These are phyloP conservation scores for Boletus sp. DNA, from an alignment of 1,284 basidiomycete genomes.

Conservation along the genomic window DNA sequence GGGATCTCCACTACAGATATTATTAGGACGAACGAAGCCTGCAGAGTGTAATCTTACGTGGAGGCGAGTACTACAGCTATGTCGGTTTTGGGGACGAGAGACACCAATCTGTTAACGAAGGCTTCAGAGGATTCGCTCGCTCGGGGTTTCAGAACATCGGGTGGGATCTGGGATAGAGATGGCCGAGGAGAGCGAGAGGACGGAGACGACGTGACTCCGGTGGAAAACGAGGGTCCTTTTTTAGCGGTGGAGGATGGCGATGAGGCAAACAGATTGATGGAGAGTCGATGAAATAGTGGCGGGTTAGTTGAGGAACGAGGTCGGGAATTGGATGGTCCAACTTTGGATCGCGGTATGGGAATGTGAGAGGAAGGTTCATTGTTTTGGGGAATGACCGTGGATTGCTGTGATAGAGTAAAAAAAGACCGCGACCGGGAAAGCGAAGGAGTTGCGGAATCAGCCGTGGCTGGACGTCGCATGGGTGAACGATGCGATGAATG, in stretches of 20 bases:
- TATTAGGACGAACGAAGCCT: conserved; percentile 9
- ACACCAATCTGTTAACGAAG: conserved; percentile 63
- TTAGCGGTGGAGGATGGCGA: conserved; percentile 37
- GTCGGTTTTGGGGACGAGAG: conserved; percentile 70
- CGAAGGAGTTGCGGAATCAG: conserved; percentile 23
- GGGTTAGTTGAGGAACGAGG: conserved; percentile 67
- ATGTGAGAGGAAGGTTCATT: conserved; percentile 12
- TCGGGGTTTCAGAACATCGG: conserved; percentile 49
- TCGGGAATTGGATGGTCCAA: conserved; percentile 27
- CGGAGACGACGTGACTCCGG: conserved; percentile 29
- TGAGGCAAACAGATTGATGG: conserved; percentile 61
- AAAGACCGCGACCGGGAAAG: conserved; percentile 29
- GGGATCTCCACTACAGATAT: conserved; percentile 54
- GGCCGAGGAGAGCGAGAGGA: conserved; percentile 42
- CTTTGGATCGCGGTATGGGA: conserved; percentile 18
- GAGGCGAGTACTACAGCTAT: conserved; percentile 75
- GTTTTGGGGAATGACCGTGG: conserved; percentile 15
- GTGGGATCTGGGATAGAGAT: conserved; percentile 43
- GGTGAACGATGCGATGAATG: conserved; percentile 9
- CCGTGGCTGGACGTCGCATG: conserved; percentile 28
- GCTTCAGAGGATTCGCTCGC: conserved; percentile 65
- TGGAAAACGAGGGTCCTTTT: conserved; percentile 27
- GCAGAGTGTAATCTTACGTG: conserved; percentile 47
- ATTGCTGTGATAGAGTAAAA: conserved; percentile 24
- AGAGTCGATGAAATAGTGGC: conserved; percentile 64